Evolutionary conservation across 805 yeast genomes (phyloP).

Genomic region (Cyberlindnera samutprakarnensis): DNA sequence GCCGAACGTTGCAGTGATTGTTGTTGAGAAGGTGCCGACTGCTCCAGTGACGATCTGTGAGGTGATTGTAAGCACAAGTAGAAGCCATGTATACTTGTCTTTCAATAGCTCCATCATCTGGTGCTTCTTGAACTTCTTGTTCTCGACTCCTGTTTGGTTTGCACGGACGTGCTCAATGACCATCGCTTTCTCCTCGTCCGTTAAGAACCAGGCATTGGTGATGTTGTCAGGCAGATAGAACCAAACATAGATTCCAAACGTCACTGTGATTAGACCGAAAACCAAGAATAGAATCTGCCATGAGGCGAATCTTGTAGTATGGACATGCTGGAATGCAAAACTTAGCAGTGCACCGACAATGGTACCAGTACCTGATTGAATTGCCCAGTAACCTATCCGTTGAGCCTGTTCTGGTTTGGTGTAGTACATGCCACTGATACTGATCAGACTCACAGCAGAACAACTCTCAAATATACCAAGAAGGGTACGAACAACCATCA

Average conservation of each 20-base stretch:
- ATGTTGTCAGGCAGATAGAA: constrained; percentile 43
- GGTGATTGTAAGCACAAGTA: constrained; percentile 32
- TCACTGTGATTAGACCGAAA: constrained; percentile 42
- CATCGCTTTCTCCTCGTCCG: constrained; percentile 29
- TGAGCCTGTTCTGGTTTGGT: constrained; percentile 40
- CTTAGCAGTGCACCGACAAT: constrained; percentile 38
- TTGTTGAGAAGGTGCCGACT: constrained; percentile 14
- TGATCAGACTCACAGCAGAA: constrained; percentile 44
- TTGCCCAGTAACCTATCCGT: constrained; percentile 45
- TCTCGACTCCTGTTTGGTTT: constrained; percentile 40
- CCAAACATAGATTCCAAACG: constrained; percentile 37
- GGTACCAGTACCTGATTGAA: constrained; percentile 42
- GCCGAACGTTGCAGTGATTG: constrained; percentile 12
- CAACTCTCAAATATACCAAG: constrained; percentile 45
- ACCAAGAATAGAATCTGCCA: constrained; percentile 54
- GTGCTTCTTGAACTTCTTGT: constrained; percentile 29
- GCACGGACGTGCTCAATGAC: constrained; percentile 32
- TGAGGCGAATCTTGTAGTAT: constrained; percentile 30
- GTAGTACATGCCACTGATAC: constrained; percentile 53
- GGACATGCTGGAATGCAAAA: constrained; percentile 46
- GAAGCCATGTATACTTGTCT: constrained; percentile 39
- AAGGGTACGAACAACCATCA: constrained; percentile 43
- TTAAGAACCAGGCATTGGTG: constrained; percentile 25
- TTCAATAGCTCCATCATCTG: constrained; percentile 36
- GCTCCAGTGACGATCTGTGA: constrained; percentile 44